Percentiles rank a stretch among this genome's conserved stretches.
phyloP scores from a whole-genome alignment of 192 early-diverging fungal species.

The Podila epigama region DNA sequence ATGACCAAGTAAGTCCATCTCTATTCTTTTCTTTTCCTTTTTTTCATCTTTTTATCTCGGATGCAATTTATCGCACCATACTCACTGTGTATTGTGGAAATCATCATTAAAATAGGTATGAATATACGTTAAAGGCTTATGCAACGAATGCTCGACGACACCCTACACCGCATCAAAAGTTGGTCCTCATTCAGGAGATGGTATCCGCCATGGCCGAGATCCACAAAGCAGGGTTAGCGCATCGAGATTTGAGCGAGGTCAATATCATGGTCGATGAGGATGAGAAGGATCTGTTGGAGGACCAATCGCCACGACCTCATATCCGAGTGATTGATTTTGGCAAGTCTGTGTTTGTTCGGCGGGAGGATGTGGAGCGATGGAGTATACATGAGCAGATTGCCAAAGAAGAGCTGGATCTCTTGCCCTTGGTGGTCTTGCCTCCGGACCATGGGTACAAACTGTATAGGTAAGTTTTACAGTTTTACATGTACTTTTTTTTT shows the following conservation, averaged over 20 bases:
- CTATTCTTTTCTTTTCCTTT: not conserved
- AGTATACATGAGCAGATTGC: conserved; percentile 49
- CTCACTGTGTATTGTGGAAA: not conserved
- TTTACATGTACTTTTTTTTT: not conserved
- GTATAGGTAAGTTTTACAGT: conserved; percentile 42
- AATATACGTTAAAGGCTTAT: conserved; percentile 63
- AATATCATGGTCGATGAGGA: conserved; percentile 67
- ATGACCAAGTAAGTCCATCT: conserved; percentile 58
- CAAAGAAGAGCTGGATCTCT: conserved; percentile 50
- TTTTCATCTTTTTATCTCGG: not conserved
- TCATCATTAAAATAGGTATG: conserved; percentile 46
- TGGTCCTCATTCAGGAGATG: conserved; percentile 59
- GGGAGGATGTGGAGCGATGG: conserved; percentile 56
- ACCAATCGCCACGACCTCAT: conserved; percentile 52
- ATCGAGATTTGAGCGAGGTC: conserved; percentile 66
- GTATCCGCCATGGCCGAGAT: conserved; percentile 58
- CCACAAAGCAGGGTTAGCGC: conserved; percentile 61
- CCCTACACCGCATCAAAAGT: conserved; percentile 62
- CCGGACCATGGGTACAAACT: conserved; percentile 68
- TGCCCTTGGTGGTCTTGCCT: conserved; percentile 59
- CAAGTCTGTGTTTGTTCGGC: conserved; percentile 62
- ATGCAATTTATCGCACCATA: not conserved
- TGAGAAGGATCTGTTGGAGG: conserved; percentile 46
- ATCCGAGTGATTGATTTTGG: conserved; percentile 69
- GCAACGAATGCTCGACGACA: conserved; percentile 60